Base-by-base conservation (phyloP, 208 protist genomes). In the Jaenimonas drosophilae region DNA sequence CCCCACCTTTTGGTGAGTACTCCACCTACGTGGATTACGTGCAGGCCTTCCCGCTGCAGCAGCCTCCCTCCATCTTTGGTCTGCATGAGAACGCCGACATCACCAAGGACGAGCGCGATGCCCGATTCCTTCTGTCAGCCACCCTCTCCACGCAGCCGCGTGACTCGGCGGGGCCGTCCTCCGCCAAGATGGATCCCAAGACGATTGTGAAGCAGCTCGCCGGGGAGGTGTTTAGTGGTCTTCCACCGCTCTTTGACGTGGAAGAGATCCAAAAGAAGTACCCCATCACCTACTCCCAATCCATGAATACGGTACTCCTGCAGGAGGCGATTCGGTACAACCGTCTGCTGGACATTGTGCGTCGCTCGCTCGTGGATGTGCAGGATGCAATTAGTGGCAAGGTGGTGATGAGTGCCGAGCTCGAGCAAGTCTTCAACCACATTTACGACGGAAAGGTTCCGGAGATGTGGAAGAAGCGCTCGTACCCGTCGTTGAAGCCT, bases 401-500 rank as follows among this genome's bases (percentile, higher is more conserved):
- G 26, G 93, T 99, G 19, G 97, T 99, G 24, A 99, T 99, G 98
- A 92, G 76, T 49, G 58, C 58, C 4, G 82, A 96, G 61, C 78
- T 99, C 7, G 97, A 99, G 64, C 65, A 74, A 28, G 91, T 98
- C 36, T 91, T 90, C 43, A 93, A 91, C 52, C 75, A 70, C 43
- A 89, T 99, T 45, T 97, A 87, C 37, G 79, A 96, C 38, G 73
- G 87, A 19, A 84, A 95, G 52, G 91, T 97, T 25, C 92, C 95
- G 5, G 76, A 95, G 40, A 36, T 84, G 40, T 96, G 90, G 80
- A 79, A 73, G 27, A 78, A 71, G 33, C 66, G 69, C 17, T 93
- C 94, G 12, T 99, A 99, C 69, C 97, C 96, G 16, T 97, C 88
- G 5, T 63, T 98, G 27, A 99, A 98, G 70, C 83, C 95, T 6